These are phyloP conservation scores for Chenopodium album DNA, from an alignment of 148 eudicot species.

Conservation along the genomic window DNA sequence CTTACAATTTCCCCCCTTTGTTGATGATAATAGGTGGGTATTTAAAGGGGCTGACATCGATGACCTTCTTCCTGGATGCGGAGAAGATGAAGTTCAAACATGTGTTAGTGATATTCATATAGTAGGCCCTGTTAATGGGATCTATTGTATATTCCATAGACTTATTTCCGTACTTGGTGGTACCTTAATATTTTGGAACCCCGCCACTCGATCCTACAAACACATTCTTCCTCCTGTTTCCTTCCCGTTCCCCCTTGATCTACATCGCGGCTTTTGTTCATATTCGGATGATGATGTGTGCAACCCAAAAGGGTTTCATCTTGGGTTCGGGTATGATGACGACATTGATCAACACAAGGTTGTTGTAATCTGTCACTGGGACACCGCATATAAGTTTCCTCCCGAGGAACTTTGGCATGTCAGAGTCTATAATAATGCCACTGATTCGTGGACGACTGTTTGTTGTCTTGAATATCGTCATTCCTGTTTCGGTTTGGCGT, in stretches of 20 bases:
- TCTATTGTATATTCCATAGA: slow-evolving; percentile 3
- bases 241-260: neutral
- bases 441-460: slow-evolving; percentile 10
- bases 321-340: slow-evolving; percentile 14
- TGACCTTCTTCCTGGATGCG: no score
- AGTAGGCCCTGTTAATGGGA: slow-evolving; percentile 10
- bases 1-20: slow-evolving; percentile 6
- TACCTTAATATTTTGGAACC: slow-evolving; percentile 8
- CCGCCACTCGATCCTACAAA: neutral
- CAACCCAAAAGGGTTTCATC: neutral
- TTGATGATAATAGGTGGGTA: neutral
- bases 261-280: neutral
- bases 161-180: neutral
- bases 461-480: neutral
- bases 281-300: neutral
- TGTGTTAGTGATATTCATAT: no score
- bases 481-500: neutral
- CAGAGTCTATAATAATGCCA: neutral
- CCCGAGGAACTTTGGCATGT: neutral
- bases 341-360: neutral
- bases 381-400: neutral
- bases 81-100: no score
- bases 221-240: slow-evolving; percentile 1
- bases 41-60: neutral
- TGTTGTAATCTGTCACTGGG: slow-evolving; percentile 8